These are phyloP conservation scores for Xylaria castorea DNA, from an alignment of 495 filamentous ascomycete species.

Conservation along the genomic window DNA sequence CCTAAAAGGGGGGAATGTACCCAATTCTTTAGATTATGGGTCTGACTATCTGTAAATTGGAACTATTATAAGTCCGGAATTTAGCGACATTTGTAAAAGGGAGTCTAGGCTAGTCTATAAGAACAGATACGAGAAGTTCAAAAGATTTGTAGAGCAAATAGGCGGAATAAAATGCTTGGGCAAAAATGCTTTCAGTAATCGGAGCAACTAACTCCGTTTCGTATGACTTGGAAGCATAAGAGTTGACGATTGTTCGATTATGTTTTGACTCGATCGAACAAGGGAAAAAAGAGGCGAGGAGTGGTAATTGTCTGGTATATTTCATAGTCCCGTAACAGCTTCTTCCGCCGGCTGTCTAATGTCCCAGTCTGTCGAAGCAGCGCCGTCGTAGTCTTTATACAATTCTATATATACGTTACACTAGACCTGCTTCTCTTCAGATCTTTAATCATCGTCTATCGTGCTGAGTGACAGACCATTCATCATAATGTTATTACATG, in stretches of 20 bases:
- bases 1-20: background rate
- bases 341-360: background rate
- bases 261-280: background rate
- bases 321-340: conserved; percentile 1
- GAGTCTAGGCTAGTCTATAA: background rate
- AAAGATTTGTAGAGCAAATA: conserved; percentile 1
- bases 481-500: conserved; percentile 24
- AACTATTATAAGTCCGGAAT: background rate
- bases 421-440: background rate
- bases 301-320: conserved; percentile 28
- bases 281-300: background rate
- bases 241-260: background rate
- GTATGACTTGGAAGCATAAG: background rate
- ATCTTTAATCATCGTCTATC: background rate
- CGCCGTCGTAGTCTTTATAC: conserved; percentile 6
- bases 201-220: background rate
- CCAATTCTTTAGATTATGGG: background rate
- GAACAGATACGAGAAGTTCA: background rate
- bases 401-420: conserved; percentile 24
- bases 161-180: background rate
- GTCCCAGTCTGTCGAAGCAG: background rate
- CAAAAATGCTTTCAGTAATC: background rate
- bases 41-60: background rate
- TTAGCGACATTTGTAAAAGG: background rate
- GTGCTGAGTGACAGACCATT: background rate